Conservation (phyloP, 345 rosid genomes). For the Syzygium jambos region DNA sequence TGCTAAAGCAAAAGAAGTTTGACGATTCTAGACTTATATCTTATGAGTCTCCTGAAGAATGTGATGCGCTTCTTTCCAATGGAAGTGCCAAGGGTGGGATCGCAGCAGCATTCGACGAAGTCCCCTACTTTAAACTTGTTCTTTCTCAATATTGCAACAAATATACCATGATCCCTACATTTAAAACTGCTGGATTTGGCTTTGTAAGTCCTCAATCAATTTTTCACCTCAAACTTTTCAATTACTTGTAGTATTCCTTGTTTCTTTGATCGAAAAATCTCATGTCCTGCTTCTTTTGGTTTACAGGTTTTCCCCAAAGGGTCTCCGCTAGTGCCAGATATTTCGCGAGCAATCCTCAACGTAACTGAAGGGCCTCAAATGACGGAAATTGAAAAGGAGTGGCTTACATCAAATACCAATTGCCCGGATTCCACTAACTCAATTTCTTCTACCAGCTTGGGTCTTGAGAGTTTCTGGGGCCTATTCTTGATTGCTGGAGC, state of each 20-base stretch:
- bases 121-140: not conserved
- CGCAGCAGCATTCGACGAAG: not conserved
- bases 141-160: not conserved
- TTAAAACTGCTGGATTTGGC: not conserved
- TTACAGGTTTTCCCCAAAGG: not conserved
- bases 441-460: not conserved
- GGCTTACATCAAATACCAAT: not conserved
- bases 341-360: not conserved
- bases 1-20: not conserved
- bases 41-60: not conserved
- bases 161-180: not conserved
- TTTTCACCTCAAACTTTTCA: not conserved
- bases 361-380: not conserved
- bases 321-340: not conserved
- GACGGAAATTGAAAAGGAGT: not conserved
- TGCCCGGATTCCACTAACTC: not conserved
- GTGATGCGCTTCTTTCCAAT: not conserved
- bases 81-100: not conserved
- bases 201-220: not conserved
- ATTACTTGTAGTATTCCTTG: not conserved
- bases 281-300: not conserved
- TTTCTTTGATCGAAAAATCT: not conserved
- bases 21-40: not conserved
- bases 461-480: not conserved
- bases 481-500: not conserved